phyloP scores from a whole-genome alignment of 1,284 basidiomycete genomes.

The Sphagnurus paluster region DNA sequence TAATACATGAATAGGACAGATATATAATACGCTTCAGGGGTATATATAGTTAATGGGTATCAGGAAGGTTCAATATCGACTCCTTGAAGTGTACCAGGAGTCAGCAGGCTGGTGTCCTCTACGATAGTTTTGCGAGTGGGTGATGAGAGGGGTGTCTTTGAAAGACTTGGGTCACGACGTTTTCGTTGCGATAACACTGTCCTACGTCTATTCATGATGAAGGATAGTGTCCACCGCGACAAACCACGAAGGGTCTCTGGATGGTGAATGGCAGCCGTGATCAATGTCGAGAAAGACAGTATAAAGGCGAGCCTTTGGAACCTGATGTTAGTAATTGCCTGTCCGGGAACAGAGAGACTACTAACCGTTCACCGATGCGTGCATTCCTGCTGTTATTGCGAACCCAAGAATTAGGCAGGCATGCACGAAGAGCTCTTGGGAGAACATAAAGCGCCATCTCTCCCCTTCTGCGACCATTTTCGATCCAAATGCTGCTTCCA shows the following conservation, averaged over 20 bases:
- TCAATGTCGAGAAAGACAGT: conserved; percentile 60
- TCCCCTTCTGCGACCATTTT: conserved; percentile 64
- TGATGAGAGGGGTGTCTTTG: conserved; percentile 20
- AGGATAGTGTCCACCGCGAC: conserved; percentile 67
- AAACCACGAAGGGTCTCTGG: conserved; percentile 68
- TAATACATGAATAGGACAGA: conserved; percentile 29
- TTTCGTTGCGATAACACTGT: conserved; percentile 50
- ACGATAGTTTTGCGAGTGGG: not conserved
- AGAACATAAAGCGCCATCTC: conserved; percentile 80
- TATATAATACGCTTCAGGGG: conserved; percentile 2
- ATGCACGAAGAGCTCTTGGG: conserved; percentile 64
- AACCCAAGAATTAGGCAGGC: conserved; percentile 54
- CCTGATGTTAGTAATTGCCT: conserved; percentile 1
- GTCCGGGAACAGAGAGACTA: not conserved
- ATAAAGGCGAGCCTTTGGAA: conserved; percentile 48
- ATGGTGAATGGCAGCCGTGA: conserved; percentile 61
- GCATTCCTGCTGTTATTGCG: conserved; percentile 40
- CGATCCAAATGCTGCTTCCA: conserved; percentile 74
- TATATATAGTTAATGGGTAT: conserved; percentile 9
- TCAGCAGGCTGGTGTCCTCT: not conserved
- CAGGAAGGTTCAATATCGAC: not conserved
- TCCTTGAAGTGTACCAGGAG: not conserved
- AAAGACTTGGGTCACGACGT: conserved; percentile 25
- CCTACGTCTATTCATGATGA: conserved; percentile 60
- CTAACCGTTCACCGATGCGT: conserved; percentile 53